Evolutionary conservation across 2,329 filamentous ascomycete genomes (phyloP), one percentile per base, ranked within the genome.

Genomic region (Cladosporium halotolerans): DNA sequence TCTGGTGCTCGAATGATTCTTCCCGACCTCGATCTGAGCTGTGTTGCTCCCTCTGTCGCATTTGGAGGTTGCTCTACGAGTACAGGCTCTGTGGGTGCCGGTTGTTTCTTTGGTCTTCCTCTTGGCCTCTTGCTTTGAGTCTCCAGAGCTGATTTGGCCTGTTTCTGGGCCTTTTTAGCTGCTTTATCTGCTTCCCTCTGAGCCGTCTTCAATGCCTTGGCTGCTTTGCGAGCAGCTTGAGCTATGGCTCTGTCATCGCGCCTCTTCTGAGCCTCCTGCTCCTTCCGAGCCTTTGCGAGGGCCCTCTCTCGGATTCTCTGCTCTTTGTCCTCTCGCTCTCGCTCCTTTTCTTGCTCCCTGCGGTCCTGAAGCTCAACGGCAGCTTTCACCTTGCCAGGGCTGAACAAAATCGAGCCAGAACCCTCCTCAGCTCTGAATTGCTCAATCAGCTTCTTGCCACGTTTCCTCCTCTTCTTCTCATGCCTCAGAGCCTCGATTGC

Each of bases 391-490:
- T 50, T 42, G 7, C 19, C 18, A 32, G 46, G 46, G 38, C 46
- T 50, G 19, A 42, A 50, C 7, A 50, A 13, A 10, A 50, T 31
- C 13, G 39, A 3, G 1, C 39, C 46, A 32, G 39, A 42, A 23
- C 46, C 36, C 10, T 50, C 36, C 18, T 39, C 14, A 2, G 36
- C 46, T 11, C 46, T 40, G 36, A 41, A 42, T 18, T 50, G 32
- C 46, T 50, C 46, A 3, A 42, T 50, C 18, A 42, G 14, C 36
- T 40, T 40, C 14, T 33, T 50, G 23, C 46, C 33, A 33, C 46
- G 28, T 16, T 50, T 41, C 13, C 23, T 10, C 46, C 41, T 50
- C 39, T 50, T 50, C 8, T 40, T 42, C 28, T 50, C 18, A 34
- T 42, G 36, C 36, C 39, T 40, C 11, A 50, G 18, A 18, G 46